Base-by-base conservation (phyloP, 2,329 filamentous ascomycete species). In the Penicillium fuscoglaucum region DNA sequence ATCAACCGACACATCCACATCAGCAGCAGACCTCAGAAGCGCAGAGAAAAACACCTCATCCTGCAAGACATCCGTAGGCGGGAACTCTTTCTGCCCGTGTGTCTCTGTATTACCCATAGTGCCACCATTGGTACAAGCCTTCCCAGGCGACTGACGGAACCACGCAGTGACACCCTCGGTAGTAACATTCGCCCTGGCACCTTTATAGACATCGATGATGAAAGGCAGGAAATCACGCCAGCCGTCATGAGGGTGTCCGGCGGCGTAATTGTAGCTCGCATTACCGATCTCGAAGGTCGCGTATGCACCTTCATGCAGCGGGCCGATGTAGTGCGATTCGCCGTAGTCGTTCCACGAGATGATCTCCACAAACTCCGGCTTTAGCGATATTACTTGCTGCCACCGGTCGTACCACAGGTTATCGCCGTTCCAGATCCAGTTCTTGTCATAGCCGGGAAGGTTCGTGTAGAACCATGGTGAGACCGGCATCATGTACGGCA, bases 351-450 rank as follows among this genome's bases (percentile, higher is more conserved):
- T 59, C 59, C 59, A 61, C 6, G 59, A 58, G 46, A 61, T 61
- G 12, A 61, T 61, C 33, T 59, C 57, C 31, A 56, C 53, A 17
- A 51, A 46, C 2, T 48, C 43, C 10, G 55, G 46, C 19, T 56
- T 41, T 19, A 59, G 26, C 2, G 44, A 57, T 15, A 41, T 15
- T 12, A 82, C 78, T 59, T 85, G 78, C 52, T 78, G 72, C 85
- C 85, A 87, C 9, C 85, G 81, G 54, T 84, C 76, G 60, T 79
- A 80, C 84, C 86, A 89, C 13, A 88, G 71, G 55, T 81, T 76
- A 62, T 87, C 85, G n/a, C 84, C 83, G 24, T 79, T 78, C 78
- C 83, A 88, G 6, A 87, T 74, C 84, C 85, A 88, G 67, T 86
- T 85, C 73, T 87, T 87, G 43, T 74, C 70, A 64, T 79, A 87